Conservation (phyloP, 495 filamentous ascomycete species). For the Penicillium herquei region DNA sequence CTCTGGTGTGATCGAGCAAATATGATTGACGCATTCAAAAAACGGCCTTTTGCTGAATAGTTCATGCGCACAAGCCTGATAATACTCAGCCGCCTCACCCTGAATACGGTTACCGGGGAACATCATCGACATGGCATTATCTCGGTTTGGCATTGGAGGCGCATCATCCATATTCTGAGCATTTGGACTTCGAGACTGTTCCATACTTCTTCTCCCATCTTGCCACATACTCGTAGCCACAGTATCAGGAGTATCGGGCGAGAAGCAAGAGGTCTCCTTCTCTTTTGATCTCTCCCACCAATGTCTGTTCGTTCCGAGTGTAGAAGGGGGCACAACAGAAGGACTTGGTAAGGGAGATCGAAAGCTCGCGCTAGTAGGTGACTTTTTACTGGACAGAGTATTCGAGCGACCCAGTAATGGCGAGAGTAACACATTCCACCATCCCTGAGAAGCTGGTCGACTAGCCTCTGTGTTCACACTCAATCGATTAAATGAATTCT, state of each 20-base stretch:
- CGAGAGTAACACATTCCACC: constrained; percentile 86
- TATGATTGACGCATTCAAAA: constrained; percentile 50
- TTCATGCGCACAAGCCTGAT: constrained; percentile 52
- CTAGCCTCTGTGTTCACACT: constrained; percentile 48
- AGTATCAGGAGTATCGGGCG: constrained; percentile 33
- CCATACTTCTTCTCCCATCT: constrained; percentile 19
- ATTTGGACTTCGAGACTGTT: constrained; percentile 13
- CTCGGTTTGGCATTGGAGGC: constrained; percentile 1
- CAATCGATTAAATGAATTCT: constrained; percentile 25
- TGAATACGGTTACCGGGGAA: constrained; percentile 30
- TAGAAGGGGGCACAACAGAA: constrained; percentile 26
- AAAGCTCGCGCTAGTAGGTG: constrained; percentile 28
- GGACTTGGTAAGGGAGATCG: constrained; percentile 22
- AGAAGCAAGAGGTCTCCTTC: constrained; percentile 20
- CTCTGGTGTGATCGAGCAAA: constrained; percentile 39
- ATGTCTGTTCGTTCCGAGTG: constrained; percentile 27
- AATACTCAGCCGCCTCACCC: constrained; percentile 52
- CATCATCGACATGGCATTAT: constrained; percentile 24
- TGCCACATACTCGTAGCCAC: constrained; percentile 19
- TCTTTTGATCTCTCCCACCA: constrained; percentile 36
- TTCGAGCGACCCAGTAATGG: constrained; percentile 53
- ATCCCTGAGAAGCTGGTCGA: constrained; percentile 66
- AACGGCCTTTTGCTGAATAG: constrained; percentile 46
- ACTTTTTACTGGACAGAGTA: constrained; percentile 27
- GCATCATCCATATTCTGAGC: neutral